These are phyloP conservation scores for Jimgerdemannia flammicorona DNA, from an alignment of 192 early-diverging fungal genomes.

Conservation along the genomic window DNA sequence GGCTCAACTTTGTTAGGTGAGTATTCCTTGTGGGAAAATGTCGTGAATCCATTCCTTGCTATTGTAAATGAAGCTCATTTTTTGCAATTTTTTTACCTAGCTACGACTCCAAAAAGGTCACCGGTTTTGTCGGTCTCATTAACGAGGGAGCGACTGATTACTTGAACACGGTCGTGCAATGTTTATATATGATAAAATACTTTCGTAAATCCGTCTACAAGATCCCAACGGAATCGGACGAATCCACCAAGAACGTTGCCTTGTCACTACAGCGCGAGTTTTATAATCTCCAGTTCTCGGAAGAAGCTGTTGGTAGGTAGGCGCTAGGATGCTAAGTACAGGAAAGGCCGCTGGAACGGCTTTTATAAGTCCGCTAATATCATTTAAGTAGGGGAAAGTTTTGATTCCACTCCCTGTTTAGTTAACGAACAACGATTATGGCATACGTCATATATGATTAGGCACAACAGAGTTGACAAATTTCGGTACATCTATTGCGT, in stretches of 20 bases:
- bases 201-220: slow-evolving; percentile 86
- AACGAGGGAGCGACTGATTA: slow-evolving; percentile 99
- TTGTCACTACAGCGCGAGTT: too few species aligned
- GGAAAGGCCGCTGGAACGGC: background rate
- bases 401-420: too few species aligned
- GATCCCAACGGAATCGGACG: slow-evolving; percentile 88
- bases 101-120: too few species aligned
- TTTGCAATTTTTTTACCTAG: slow-evolving; percentile 34
- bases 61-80: too few species aligned
- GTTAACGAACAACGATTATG: too few species aligned
- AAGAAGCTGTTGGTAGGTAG: slow-evolving; percentile 56
- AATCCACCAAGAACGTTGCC: slow-evolving; percentile 77
- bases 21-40: too few species aligned
- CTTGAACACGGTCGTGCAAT: slow-evolving; percentile 93
- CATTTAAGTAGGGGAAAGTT: too few species aligned
- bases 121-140: slow-evolving; percentile 65
- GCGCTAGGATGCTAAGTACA: background rate
- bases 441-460: background rate
- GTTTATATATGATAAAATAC: slow-evolving; percentile 54
- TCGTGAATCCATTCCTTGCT: too few species aligned
- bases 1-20: too few species aligned
- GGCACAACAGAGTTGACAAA: slow-evolving; percentile 92
- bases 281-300: slow-evolving; percentile 38
- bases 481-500: slow-evolving; percentile 92
- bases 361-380: background rate